Percentiles rank a stretch among this genome's conserved stretches.
Conservation (phyloP, 2,329 filamentous ascomycete species). For the Xylariaceae sp. region DNA sequence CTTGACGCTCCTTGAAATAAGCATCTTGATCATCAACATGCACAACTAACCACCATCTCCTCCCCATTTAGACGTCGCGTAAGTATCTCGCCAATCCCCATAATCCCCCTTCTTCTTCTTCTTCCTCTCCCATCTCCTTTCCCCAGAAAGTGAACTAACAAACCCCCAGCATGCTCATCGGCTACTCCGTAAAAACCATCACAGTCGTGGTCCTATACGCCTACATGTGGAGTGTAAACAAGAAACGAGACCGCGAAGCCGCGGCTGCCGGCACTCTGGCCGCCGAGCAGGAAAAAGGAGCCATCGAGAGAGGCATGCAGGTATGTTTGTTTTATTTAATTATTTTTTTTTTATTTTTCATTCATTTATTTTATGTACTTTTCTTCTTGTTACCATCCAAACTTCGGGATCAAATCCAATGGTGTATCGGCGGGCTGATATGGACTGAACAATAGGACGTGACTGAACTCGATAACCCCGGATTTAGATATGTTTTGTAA, state of each 20-base stretch:
- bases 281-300: slow-evolving; percentile 43
- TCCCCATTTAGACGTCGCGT: slow-evolving; percentile 35
- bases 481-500: slow-evolving; percentile 18
- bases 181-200: slow-evolving; percentile 47
- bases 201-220: slow-evolving; percentile 46
- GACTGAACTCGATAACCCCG: slow-evolving; percentile 18
- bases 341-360: not conserved
- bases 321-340: slow-evolving; percentile 1
- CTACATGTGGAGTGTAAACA: slow-evolving; percentile 52
- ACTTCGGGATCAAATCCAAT: no score
- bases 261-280: slow-evolving; percentile 23
- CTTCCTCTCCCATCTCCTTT: no score
- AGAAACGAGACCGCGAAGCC: slow-evolving; percentile 45
- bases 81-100: slow-evolving; percentile 13
- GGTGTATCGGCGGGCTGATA: not conserved
- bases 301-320: slow-evolving; percentile 49
- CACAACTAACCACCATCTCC: not conserved
- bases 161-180: slow-evolving; percentile 45
- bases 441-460: slow-evolving; percentile 12
- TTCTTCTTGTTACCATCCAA: no score
- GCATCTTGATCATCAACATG: not conserved
- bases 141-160: not conserved
- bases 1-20: no score
- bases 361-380: not conserved
- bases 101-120: no score